Percentiles rank a stretch among this genome's conserved stretches.
phyloP scores from a whole-genome alignment of 768 basidiomycete genomes.

The Harrya chromipes region DNA sequence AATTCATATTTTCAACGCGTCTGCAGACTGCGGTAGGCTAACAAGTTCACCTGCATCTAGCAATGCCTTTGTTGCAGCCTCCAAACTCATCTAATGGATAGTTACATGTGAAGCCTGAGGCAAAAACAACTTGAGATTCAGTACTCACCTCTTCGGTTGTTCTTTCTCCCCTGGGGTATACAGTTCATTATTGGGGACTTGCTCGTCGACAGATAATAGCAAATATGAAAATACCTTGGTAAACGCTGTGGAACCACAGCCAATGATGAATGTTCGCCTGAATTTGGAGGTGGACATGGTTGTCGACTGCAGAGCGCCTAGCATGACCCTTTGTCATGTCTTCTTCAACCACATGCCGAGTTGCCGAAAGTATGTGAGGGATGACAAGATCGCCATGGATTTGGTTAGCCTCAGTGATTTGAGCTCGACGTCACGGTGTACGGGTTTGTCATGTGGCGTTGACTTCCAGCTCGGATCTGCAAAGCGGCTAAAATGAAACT shows the following conservation, averaged over 20 bases:
- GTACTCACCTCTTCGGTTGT: conserved; percentile 65
- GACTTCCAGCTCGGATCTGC: no score
- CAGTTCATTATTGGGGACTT: not conserved
- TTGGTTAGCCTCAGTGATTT: no score
- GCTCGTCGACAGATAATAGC: not conserved
- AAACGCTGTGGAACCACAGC: conserved; percentile 74
- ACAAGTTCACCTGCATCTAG: conserved; percentile 88
- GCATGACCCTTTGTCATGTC: no score
- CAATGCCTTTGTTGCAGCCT: conserved; percentile 83
- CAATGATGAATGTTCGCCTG: conserved; percentile 56
- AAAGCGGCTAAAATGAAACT: no score
- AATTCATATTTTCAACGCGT: not conserved
- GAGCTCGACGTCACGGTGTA: no score
- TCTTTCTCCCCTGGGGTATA: conserved; percentile 60
- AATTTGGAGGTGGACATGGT: conserved; percentile 5
- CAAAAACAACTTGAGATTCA: not conserved
- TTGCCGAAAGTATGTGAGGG: no score
- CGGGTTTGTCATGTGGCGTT: no score
- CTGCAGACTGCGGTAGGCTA: not conserved
- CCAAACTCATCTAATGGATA: not conserved
- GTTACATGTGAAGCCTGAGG: not conserved
- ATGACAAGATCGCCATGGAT: no score
- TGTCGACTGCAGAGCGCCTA: not conserved
- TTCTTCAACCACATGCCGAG: no score
- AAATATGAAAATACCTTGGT: conserved; percentile 50